Evolutionary conservation across 1,284 basidiomycete genomes (phyloP).

Genomic region (Cryptococcus hybrid): DNA sequence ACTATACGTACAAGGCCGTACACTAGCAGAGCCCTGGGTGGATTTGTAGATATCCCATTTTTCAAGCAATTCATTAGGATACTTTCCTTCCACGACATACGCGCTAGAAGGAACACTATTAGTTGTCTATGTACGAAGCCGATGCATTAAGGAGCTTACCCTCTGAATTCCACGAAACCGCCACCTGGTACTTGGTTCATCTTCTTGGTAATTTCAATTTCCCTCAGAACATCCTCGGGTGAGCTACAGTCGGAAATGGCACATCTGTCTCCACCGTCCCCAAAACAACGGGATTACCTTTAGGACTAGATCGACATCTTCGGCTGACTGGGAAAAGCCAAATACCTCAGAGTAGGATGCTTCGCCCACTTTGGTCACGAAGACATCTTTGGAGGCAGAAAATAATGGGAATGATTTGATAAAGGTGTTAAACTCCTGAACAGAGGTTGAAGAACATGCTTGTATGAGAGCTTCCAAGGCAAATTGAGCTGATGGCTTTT

Average conservation of each 20-base stretch:
- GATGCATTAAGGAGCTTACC: conserved; percentile 46
- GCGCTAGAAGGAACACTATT: conserved; percentile 50
- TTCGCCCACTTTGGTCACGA: conserved; percentile 82
- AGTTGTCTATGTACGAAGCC: background rate
- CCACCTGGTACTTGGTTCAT: conserved; percentile 66
- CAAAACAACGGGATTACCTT: conserved; percentile 30
- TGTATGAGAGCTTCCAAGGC: background rate
- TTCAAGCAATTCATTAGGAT: conserved; percentile 71
- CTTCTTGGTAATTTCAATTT: conserved; percentile 78
- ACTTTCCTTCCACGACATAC: conserved; percentile 79
- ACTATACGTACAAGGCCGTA: conserved; percentile 66
- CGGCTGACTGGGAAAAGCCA: conserved; percentile 56
- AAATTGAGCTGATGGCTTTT: background rate
- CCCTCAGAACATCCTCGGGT: conserved; percentile 76
- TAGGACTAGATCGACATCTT: conserved; percentile 18
- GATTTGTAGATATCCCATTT: conserved; percentile 83
- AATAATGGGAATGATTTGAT: conserved; percentile 3
- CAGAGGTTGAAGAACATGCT: background rate
- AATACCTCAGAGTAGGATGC: conserved; percentile 98
- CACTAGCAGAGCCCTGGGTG: conserved; percentile 72
- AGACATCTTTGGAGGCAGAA: background rate
- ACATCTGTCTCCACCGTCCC: background rate
- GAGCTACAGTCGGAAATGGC: conserved; percentile 57
- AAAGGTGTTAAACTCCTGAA: conserved; percentile 11
- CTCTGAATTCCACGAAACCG: conserved; percentile 74